phyloP scores from a whole-genome alignment of 73 alveolate genomes.

The Paramecium caudatum region DNA sequence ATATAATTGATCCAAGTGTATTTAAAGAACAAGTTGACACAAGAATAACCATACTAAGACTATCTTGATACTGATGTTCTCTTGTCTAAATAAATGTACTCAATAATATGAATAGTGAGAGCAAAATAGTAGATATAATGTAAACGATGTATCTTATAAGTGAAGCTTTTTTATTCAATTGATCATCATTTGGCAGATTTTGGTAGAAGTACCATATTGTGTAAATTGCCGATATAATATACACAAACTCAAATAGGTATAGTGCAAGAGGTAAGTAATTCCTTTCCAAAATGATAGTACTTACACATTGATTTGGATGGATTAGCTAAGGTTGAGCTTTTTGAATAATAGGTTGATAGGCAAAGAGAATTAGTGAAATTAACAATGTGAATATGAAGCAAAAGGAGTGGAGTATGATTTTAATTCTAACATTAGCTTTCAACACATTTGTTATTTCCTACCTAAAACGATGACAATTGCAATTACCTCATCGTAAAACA shows the following conservation, averaged over 20 bases:
- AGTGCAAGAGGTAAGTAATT: conserved; percentile 10
- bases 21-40: background rate
- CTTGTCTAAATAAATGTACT: conserved; percentile 17
- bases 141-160: conserved; percentile 64
- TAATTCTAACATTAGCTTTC: conserved; percentile 27
- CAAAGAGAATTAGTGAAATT: background rate
- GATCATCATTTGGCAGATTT: conserved; percentile 60
- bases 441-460: conserved; percentile 47
- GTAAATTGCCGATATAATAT: conserved; percentile 39
- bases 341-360: background rate
- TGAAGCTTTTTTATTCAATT: background rate
- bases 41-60: background rate
- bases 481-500: conserved; percentile 59
- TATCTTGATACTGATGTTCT: conserved; percentile 19
- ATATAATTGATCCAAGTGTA: conserved; percentile 11
- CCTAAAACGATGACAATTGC: background rate
- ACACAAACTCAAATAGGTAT: conserved; percentile 5
- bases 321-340: too few species aligned
- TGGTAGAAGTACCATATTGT: conserved; percentile 69
- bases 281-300: background rate
- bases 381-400: conserved; percentile 6
- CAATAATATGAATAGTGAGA: background rate
- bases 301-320: background rate
- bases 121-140: conserved; percentile 25
- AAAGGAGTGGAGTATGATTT: background rate